Evolutionary conservation across 495 filamentous ascomycete genomes (phyloP), one percentile per base, ranked within the genome.

Genomic region (Penicillium angulare): DNA sequence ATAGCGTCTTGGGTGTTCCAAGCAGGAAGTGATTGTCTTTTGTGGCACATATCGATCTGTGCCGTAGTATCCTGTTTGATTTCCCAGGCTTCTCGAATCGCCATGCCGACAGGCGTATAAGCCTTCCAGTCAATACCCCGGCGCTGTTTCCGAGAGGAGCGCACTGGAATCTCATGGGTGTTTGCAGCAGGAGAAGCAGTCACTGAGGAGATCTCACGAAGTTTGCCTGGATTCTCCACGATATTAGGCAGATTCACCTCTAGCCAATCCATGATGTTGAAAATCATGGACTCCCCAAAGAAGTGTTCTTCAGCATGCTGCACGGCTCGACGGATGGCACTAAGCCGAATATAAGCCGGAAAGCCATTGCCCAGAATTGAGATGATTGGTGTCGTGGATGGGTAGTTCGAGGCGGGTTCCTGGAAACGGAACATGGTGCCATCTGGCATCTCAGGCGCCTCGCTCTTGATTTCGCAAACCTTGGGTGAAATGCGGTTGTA

Each of bases 311-410:
- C 67, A 1, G 91, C 85, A 66, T 88, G 81, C 13, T 79, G 70
- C 3, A 96, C 76, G 2, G 82, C 82, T 67, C 86, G 86, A 53
- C 90, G 86, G 61, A 92, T 87, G 13, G 95, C 84, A 59, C 90
- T 96, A 3, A 98, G 76, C 36, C 89, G 86, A 53, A 97, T 95
- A 57, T 97, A 95, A 7, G 92, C 86, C 5, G 93, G 93, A n/a
- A 98, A 76, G 4, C 66, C 64, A 48, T 78, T 69, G 27, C 85
- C 71, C 21, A 78, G 68, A 23, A 96, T 70, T 0, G 84, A 80
- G 29, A 97, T 74, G 9, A 92, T 73, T n/a, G 93, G 87, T 54
- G 89, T 77, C 3, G 77, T 67, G n/a, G 73, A 59, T 7, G 93
- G 93, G 69, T 97, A 98, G 48, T 81, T 72, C 1, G 41, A 51